Base-by-base conservation (phyloP, 805 yeast species). In the Sungouiella thailandica region DNA sequence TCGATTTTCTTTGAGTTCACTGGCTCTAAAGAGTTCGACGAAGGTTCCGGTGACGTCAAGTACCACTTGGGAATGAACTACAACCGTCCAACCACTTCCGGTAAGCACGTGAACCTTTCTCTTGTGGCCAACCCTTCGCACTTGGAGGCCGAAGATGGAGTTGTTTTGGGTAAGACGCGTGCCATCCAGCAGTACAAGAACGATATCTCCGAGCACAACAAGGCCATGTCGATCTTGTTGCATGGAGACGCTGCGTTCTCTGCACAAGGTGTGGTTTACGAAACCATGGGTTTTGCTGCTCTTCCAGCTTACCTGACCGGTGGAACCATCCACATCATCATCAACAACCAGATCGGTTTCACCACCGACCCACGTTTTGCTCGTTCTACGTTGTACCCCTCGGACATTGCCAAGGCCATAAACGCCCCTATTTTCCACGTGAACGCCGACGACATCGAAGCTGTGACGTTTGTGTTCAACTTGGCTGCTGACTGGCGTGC, bases 201-300 rank as follows among this genome's bases (percentile, higher is more conserved):
- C 52, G 97, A 93, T 58, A 78, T 83, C 46, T 88, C 88, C 44
- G 76, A 73, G 28, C 84, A 71, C 70, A 71, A 79, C 52, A 90
- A 88, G 68, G 96, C 97, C 29, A 72, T 93, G 74, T 83, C 93
- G 46, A 84, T 93, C 40, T 72, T 93, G 62, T 73, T 93, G 63
- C 99, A 93, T 62, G 99, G 99, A 75, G 99, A 93, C 65, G 96
- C 99, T 38, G 98, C 98, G 24, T 89, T 93, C 59, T 89, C 97
- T 28, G 98, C 84, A 46, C 98, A 93, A 70, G 99, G 99, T 80
- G 94, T 93, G 37, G 97, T 93, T 39, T 93, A 93, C 68, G 99
- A 93, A 72, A 90, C 98, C 35, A 80, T 90, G 84, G 97, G 97
- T 38, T 83, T 93, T 68, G 76, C 85, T 52, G 77, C 79, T 52